These are phyloP conservation scores for Gossypium longicalyx DNA, from an alignment of 345 rosid species.

Conservation along the genomic window DNA sequence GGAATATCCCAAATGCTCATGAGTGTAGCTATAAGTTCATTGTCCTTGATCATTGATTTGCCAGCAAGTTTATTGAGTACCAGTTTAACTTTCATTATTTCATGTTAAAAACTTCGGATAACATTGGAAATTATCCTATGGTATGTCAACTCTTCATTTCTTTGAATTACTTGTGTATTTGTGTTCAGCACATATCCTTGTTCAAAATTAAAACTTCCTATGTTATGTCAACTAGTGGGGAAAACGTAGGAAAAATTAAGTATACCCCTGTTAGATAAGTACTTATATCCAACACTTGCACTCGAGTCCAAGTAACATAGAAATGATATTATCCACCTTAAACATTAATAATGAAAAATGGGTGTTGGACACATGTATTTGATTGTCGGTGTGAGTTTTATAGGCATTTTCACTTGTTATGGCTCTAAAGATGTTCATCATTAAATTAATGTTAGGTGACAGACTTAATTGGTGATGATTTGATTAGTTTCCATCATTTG, in stretches of 20 bases:
- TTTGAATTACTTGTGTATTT: background rate
- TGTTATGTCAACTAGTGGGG: background rate
- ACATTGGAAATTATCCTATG: background rate
- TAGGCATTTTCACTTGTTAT: background rate
- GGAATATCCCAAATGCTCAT: background rate
- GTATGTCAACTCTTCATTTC: background rate
- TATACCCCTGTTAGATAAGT: background rate
- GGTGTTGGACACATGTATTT: background rate
- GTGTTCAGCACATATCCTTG: background rate
- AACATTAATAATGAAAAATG: background rate
- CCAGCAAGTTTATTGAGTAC: background rate
- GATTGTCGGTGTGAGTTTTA: background rate
- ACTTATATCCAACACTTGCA: background rate
- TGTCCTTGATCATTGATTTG: background rate
- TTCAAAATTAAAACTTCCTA: too few species aligned
- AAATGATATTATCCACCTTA: background rate
- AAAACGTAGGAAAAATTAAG: background rate
- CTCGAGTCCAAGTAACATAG: background rate
- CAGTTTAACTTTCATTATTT: background rate
- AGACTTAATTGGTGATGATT: background rate
- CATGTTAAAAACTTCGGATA: background rate
- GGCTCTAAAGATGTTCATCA: background rate
- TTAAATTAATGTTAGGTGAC: background rate
- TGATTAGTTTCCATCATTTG: constrained; percentile 4
- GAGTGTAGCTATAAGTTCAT: background rate